These are phyloP conservation scores for Pseudocercospora fijiensis DNA, from an alignment of 2,329 filamentous ascomycete species.

Conservation along the genomic window DNA sequence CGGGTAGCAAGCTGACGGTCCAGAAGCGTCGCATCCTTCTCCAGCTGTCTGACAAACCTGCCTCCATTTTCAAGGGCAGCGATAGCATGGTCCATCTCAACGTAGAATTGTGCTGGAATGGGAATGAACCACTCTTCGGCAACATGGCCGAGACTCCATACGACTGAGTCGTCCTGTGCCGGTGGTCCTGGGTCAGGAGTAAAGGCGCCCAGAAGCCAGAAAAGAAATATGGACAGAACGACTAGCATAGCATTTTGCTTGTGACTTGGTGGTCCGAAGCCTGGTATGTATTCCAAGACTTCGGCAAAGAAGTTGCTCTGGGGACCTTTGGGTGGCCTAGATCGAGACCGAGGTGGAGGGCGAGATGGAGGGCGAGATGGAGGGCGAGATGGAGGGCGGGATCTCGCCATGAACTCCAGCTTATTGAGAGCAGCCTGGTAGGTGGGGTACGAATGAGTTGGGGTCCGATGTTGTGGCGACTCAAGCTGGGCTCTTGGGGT, in stretches of 20 bases:
- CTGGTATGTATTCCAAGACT: not conserved
- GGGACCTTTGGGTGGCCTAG: not conserved
- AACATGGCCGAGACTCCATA: not conserved
- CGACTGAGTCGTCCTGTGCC: not conserved
- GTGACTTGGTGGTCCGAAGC: not conserved
- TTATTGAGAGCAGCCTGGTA: not conserved
- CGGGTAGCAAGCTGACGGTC: not conserved
- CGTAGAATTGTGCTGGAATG: not conserved
- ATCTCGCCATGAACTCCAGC: not conserved
- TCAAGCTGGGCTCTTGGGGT: not conserved
- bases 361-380: not conserved
- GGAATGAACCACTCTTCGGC: not conserved
- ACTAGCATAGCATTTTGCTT: not conserved
- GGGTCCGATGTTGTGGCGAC: not conserved
- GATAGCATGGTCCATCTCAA: not conserved
- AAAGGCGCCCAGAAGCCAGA: not conserved
- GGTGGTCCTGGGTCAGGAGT: not conserved
- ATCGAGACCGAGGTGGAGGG: not conserved
- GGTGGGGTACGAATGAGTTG: not conserved
- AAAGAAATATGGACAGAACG: not conserved
- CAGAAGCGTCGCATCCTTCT: not conserved
- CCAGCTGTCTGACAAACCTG: not conserved
- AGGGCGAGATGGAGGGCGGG: not conserved
- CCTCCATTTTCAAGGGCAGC: not conserved
- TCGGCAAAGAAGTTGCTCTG: not conserved